Base-by-base conservation (phyloP, 306 rosid genomes). In the Prunus mongolica region DNA sequence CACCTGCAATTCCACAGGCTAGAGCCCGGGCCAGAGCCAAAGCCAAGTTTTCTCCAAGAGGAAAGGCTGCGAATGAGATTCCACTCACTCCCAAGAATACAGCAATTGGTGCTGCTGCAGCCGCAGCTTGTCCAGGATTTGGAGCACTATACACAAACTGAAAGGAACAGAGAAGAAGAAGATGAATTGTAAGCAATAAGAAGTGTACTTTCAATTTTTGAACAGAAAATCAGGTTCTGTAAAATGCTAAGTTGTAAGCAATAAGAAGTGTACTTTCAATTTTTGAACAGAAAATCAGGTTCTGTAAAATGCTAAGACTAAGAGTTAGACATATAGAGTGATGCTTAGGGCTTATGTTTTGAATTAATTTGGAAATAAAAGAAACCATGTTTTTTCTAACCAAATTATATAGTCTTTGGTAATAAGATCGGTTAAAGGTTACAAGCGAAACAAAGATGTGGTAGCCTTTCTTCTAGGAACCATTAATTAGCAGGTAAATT, bases 121-220 rank as follows among this genome's bases (percentile, higher is more conserved):
- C 97, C 8, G 99, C 97, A 6, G 99, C 97, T 86, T 90, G 92
- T 73, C 99, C 99, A 0, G 99, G 99, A 71, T 95, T 95, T 28
- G 84, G 89, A 78, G 99, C 99, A 81, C 97, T 85, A 85, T 95
- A 95, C 79, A 95, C 99, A 78, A 86, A 92, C 99, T 92, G 92
- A 38, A 85, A 44, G 47, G 16, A 25, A 72, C 10, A 60, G 57
- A 46, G 27, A 52, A 70, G 12, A 32, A 20, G 16, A 50, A 75
- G 32, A 38, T 0, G 44, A 13, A 58, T 44, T 63, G 69, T 49
- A 46, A 34, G 77, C 32, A n/a, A 15, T 2, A 32, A 60, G 73
- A 38, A 49, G 58, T 47, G 38, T 25, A 41, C 6, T 41, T 22
- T 65, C 38, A 57, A 56, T n/a, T 15, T 28, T 63, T 4, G 0